Conservation (phyloP, 768 basidiomycete genomes). For the Hysterangium stoloniferum region DNA sequence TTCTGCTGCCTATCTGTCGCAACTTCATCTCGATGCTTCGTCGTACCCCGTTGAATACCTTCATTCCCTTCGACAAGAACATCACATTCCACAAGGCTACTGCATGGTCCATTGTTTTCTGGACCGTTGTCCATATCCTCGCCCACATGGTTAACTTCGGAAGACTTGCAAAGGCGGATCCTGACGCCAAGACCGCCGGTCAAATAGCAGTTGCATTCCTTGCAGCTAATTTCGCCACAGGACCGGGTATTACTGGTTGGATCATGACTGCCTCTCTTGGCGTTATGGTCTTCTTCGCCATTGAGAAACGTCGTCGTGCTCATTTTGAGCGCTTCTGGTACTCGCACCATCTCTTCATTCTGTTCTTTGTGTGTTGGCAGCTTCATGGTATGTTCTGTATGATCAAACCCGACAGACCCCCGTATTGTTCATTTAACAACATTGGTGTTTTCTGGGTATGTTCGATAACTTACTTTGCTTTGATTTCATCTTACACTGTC, state of each 20-base stretch:
- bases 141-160: slow-evolving; percentile 87
- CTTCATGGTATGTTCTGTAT: slow-evolving; percentile 96
- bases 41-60: slow-evolving; percentile 71
- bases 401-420: slow-evolving; percentile 85
- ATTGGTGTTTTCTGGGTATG: slow-evolving; percentile 95
- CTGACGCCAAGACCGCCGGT: slow-evolving; percentile 43
- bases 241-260: slow-evolving; percentile 82
- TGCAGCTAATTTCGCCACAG: slow-evolving; percentile 69
- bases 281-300: slow-evolving; percentile 79
- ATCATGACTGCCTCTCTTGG: slow-evolving; percentile 71
- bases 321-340: slow-evolving; percentile 91
- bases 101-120: slow-evolving; percentile 83
- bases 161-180: slow-evolving; percentile 50
- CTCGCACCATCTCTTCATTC: slow-evolving; percentile 78
- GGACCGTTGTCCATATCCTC: slow-evolving; percentile 64
- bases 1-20: slow-evolving; percentile 91
- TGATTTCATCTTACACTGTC: background rate
- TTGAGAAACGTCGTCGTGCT: slow-evolving; percentile 68
- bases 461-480: slow-evolving; percentile 11
- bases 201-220: slow-evolving; percentile 66
- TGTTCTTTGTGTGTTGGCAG: slow-evolving; percentile 94
- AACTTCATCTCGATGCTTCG: slow-evolving; percentile 89
- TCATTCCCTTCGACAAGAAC: slow-evolving; percentile 93
- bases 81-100: slow-evolving; percentile 87
- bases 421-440: slow-evolving; percentile 76